Evolutionary conservation across 345 rosid species (phyloP).

Genomic region (Raphanus sativus): DNA sequence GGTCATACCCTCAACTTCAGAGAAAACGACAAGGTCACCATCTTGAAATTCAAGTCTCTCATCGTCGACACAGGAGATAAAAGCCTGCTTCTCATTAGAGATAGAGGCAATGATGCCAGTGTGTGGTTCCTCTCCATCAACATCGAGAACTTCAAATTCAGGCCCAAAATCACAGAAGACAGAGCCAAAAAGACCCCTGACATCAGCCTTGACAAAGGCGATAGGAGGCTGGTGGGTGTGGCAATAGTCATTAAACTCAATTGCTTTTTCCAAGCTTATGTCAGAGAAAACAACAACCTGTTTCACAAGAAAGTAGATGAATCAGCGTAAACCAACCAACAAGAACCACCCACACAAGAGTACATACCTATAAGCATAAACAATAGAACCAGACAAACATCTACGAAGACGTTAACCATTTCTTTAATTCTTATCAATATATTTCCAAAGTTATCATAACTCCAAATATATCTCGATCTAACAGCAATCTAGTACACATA

Average conservation of each 20-base stretch:
- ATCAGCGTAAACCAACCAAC: conserved; percentile 15
- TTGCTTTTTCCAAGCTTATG: conserved; percentile 67
- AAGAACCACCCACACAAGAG: conserved; percentile 1
- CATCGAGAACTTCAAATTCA: conserved; percentile 80
- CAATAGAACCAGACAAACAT: background rate
- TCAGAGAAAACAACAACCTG: conserved; percentile 96
- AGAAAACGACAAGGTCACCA: conserved; percentile 92
- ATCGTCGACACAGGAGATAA: conserved; percentile 92
- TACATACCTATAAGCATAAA: background rate
- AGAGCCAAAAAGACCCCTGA: conserved; percentile 94
- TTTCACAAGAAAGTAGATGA: conserved; percentile 29
- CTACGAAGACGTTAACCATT: background rate
- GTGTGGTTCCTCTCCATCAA: conserved; percentile 93
- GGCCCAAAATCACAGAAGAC: conserved; percentile 98
- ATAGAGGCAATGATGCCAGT: conserved; percentile 95
- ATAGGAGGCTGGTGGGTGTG: conserved; percentile 87
- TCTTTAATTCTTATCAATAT: background rate
- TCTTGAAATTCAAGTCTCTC: conserved; percentile 96
- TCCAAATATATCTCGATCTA: background rate
- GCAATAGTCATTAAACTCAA: conserved; percentile 81
- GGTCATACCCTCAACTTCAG: conserved; percentile 94
- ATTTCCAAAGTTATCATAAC: background rate
- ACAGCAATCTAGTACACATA: background rate
- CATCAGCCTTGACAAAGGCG: conserved; percentile 87
- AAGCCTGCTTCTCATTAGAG: conserved; percentile 81